These are phyloP conservation scores for Hemileccinum impolitum DNA, from an alignment of 768 basidiomycete genomes.

Conservation along the genomic window DNA sequence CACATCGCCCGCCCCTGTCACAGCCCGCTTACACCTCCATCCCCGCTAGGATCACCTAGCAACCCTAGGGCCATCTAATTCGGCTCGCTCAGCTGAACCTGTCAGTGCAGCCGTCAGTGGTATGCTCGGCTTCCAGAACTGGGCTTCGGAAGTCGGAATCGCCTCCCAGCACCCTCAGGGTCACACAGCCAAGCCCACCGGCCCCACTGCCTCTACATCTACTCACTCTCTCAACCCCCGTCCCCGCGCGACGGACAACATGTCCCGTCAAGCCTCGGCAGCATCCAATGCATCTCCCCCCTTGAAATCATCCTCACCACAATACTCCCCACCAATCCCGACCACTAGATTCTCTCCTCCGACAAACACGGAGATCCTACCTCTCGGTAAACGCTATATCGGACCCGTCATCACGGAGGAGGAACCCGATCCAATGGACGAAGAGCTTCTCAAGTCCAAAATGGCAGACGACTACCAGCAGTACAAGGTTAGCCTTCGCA, in stretches of 20 bases:
- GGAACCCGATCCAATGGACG: constrained; percentile 26
- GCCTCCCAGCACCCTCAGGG: constrained; percentile 16
- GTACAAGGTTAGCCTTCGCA: constrained; percentile 30
- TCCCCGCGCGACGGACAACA: constrained; percentile 26
- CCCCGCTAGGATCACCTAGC: constrained; percentile 26
- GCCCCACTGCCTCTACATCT: not conserved
- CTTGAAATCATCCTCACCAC: constrained; percentile 21
- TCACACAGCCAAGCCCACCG: constrained; percentile 5
- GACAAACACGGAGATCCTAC: constrained; percentile 13
- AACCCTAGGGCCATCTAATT: constrained; percentile 25
- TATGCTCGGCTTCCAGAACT: constrained; percentile 26
- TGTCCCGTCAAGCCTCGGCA: constrained; percentile 29
- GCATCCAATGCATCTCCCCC: constrained; percentile 22
- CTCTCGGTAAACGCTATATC: constrained; percentile 32
- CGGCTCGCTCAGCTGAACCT: constrained; percentile 21
- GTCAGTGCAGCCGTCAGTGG: constrained; percentile 6
- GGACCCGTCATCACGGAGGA: constrained; percentile 30
- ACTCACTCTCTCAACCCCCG: constrained; percentile 16
- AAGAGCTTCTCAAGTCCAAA: constrained; percentile 28
- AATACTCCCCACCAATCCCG: constrained; percentile 23
- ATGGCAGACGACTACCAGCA: constrained; percentile 32
- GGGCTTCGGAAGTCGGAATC: constrained; percentile 32
- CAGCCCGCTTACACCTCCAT: constrained; percentile 1
- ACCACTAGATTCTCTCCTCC: constrained; percentile 27
- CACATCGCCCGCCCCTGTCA: not conserved